Evolutionary conservation across 768 basidiomycete species (phyloP), one percentile per base, ranked within the genome.

Genomic region (Tylopilus plumbeoviolaceoides): DNA sequence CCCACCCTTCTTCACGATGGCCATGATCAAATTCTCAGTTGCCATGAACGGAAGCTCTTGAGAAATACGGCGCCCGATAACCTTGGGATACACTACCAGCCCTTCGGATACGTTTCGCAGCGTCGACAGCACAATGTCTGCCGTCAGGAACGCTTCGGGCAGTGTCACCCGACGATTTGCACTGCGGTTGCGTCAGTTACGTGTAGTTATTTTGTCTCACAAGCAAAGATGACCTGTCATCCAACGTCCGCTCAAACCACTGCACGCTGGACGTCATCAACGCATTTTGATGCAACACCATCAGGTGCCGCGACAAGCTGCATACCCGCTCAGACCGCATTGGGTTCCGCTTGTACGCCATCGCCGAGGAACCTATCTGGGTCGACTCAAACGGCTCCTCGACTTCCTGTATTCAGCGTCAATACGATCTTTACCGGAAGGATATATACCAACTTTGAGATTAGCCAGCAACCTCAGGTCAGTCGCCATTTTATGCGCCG

Each of bases 11-110:
- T 91, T 97, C 57, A 98, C 97, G 40, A 99, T 83, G 2, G 93
- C 93, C 97, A 99, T 98, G 73, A 98, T 98, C 72, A 99, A 81
- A 70, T 99, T 99, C 72, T 99, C 97, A 2, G 97, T 99, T 5
- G 95, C 94, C 97, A 99, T 98, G 80, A 98, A 98, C 1, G 97
- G 97, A 31, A 99, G 79, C 70, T 99, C 97, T 69, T 98, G 91
- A 3, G 84, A 71, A 69, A 99, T 95, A 35, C 92, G 85, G 39
- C 93, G 83, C 10, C 80, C 91, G 58, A 99, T 98, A 55, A 99
- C 95, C 68, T 83, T 87, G 10, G 97, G 97, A 70, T 98, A 98
- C 50, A 99, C 95, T n/a, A 98, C 94, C n/a, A 99, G 80, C 0
- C 95, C 97, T 72, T 98, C 97, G 3, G 89, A 90, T 63, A 99